These are phyloP conservation scores for Suhomyces atakaporum DNA, from an alignment of 1,139 yeast species.

Conservation along the genomic window DNA sequence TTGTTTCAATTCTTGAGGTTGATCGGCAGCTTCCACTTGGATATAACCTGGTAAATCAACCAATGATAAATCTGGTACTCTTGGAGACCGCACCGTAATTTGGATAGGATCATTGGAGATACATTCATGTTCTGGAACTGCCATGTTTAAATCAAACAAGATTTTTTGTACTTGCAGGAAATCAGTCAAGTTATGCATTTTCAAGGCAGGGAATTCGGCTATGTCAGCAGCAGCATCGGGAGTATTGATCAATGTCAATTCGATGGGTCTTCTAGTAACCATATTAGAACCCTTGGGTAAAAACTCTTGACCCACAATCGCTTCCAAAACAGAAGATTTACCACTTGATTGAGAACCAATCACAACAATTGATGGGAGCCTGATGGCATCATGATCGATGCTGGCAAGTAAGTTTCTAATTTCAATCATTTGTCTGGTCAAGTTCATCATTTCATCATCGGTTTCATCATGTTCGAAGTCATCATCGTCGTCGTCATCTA, in stretches of 20 bases:
- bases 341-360: slow-evolving; percentile 98
- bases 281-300: slow-evolving; percentile 92
- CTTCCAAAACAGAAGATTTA: slow-evolving; percentile 88
- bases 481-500: slow-evolving; percentile 39
- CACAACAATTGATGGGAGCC: slow-evolving; percentile 92
- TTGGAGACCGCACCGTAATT: slow-evolving; percentile 84
- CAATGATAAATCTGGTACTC: slow-evolving; percentile 89
- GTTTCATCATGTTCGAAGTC: slow-evolving; percentile 53
- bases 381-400: slow-evolving; percentile 78
- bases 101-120: slow-evolving; percentile 92
- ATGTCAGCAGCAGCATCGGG: slow-evolving; percentile 80
- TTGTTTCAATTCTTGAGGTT: slow-evolving; percentile 78
- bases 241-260: slow-evolving; percentile 84
- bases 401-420: slow-evolving; percentile 76
- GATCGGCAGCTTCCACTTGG: slow-evolving; percentile 95
- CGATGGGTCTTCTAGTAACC: slow-evolving; percentile 96
- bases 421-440: slow-evolving; percentile 96
- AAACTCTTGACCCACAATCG: slow-evolving; percentile 93
- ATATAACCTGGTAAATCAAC: slow-evolving; percentile 98
- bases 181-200: slow-evolving; percentile 78
- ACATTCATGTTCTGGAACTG: slow-evolving; percentile 84
- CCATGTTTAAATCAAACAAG: slow-evolving; percentile 82
- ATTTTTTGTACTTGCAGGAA: slow-evolving; percentile 86
- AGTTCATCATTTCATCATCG: slow-evolving; percentile 75
- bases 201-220: slow-evolving; percentile 92